Conservation (phyloP, 2,329 filamentous ascomycete species). For the Cucurbitaria berberidis region DNA sequence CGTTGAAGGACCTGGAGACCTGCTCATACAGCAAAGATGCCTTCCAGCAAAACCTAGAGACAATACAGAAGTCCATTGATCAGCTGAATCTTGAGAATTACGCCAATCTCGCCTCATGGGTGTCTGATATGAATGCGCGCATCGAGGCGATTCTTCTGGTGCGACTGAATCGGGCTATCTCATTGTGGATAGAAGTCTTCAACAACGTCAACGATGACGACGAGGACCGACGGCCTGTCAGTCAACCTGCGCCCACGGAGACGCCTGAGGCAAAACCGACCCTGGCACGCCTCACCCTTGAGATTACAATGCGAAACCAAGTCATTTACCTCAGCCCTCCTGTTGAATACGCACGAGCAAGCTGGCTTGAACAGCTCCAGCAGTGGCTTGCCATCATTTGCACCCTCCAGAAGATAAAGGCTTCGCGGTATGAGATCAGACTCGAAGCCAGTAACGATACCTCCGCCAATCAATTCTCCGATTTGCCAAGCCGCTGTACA, state of each 20-base stretch:
- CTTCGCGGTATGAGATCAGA: constrained; percentile 91
- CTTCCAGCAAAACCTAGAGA: constrained; percentile 81
- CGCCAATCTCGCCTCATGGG: constrained; percentile 90
- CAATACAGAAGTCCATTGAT: constrained; percentile 90
- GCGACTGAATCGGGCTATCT: constrained; percentile 84
- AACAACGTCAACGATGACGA: constrained; percentile 54
- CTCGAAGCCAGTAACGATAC: constrained; percentile 67
- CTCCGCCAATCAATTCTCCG: constrained; percentile 73
- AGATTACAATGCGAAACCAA: constrained; percentile 97
- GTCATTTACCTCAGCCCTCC: constrained; percentile 96
- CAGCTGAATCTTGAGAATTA: constrained; percentile 97
- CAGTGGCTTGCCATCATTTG: constrained; percentile 93
- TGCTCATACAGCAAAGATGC: constrained; percentile 82
- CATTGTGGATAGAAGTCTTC: constrained; percentile 87
- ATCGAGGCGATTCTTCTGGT: constrained; percentile 80
- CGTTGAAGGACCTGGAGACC: constrained; percentile 79
- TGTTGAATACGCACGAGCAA: constrained; percentile 86
- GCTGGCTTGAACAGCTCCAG: constrained; percentile 92
- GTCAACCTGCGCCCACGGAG: constrained; percentile 54
- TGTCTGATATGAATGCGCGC: constrained; percentile 81
- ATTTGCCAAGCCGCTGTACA: constrained; percentile 84
- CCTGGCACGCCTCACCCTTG: constrained; percentile 79
- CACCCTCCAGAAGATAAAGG: constrained; percentile 91
- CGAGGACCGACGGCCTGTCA: constrained; percentile 32
- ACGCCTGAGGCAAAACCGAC: constrained; percentile 57